Evolutionary conservation across 2,329 filamentous ascomycete species (phyloP), one percentile per base, ranked within the genome.

Genomic region (Dothistroma septosporum): DNA sequence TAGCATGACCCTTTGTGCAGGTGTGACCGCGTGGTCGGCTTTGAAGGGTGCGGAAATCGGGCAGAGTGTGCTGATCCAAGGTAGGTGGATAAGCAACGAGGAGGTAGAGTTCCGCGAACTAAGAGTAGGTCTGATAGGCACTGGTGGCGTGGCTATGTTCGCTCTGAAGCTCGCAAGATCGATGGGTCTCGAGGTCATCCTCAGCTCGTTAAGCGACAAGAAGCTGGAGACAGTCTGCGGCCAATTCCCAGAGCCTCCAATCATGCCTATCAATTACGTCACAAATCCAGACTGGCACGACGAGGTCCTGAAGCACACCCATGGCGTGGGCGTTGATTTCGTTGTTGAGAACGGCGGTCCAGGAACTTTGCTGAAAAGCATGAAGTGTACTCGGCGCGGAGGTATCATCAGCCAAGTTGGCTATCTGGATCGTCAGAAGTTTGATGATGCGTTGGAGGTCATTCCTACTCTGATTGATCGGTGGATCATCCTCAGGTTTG

Each of bases 211-310:
- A 0, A 82, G 79, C 0, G 76, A 82, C 5, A 76, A 75, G 9
- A 88, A 87, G 70, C 79, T 79, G 0, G 69, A 80, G 55, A 74
- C 76, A 21, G 76, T 86, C 16, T 79, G 77, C 58, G 72, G 77
- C 28, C 77, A 87, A 2, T 85, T 86, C 1, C 85, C 83, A 0
- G 77, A 79, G 41, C 77, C 84, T 46, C 57, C 68, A 6, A 66
- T 68, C 50, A 35, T 72, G 41, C 73, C 82, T 1, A 77, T 88
- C 69, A 87, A 88, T 72, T 88, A 88, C 70, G 82, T 79, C 59
- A 78, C 70, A 0, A 78, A 78, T 6, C 73, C 80, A 0, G 79
- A 82, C 57, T 89, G 86, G 86, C 83, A 85, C 8, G 72, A 75
- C 2, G 78, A 78, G 21, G 85, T 84, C 11, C 77, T 81, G 52